Evolutionary conservation across 768 basidiomycete genomes (phyloP), one percentile per base, ranked within the genome.

Genomic region (Fomitopsis pulvina): DNA sequence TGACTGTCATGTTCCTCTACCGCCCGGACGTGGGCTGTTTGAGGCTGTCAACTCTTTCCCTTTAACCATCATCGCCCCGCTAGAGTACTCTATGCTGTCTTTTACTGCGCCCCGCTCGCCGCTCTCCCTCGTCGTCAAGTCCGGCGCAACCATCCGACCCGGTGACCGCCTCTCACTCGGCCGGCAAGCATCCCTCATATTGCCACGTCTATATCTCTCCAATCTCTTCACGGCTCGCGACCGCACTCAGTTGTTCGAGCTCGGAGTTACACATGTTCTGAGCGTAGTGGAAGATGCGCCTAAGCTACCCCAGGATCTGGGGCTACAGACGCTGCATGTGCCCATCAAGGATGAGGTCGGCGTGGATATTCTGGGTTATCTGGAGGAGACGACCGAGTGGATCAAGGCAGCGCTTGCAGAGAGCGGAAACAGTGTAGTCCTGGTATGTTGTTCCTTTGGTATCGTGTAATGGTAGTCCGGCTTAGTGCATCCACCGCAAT

Each of bases 231-330:
- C 78, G 9, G 86, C 83, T n/a, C 63, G 63, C 22, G 66, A 79
- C 58, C 63, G 62, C 10, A 68, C 70, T 3, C 71, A 72, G 49
- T 68, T 87, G n/a, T 51, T 56, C 10, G 66, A 65, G 20, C 74
- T 87, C 5, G 83, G 83, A 11, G 78, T 88, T 55, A 90, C 87
- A 0, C 88, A 90, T 66, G 68, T 90, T 52, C 64, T 90, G 24
- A 84, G 81, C 22, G 74, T 83, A 27, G 53, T 88, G 41, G 84
- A 88, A 49, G 55, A 66, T 29, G 66, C 66, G 18, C 76, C 77
- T 8, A 61, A 58, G 10, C 65, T 80, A 51, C 78, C 78, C 5
- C 64, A 67, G 16, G 30, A 47, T 1, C 22, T 51, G 26, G 57
- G 66, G 39, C 72, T 86, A 48, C 63, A 66, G 20, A 67, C 59